Evolutionary conservation across 495 filamentous ascomycete genomes (phyloP).

Genomic region (Penicillium lagena): DNA sequence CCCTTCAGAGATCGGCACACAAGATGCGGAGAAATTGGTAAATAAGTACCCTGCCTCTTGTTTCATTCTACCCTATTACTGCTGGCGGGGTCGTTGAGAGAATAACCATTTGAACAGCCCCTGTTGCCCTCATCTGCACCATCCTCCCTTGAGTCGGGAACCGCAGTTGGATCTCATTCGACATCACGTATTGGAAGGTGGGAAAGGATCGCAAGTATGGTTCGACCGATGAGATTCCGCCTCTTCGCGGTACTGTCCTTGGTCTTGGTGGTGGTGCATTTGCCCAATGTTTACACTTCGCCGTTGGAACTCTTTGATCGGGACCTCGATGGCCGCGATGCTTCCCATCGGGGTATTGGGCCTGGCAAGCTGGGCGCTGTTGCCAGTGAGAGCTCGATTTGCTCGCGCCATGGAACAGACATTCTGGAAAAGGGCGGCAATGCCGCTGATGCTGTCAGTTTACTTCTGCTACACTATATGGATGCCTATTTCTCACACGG

Average conservation of each 20-base stretch:
- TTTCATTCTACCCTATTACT: neutral
- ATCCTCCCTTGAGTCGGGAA: no score
- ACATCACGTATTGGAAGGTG: no score
- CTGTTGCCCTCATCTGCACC: no score
- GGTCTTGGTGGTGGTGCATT: constrained; percentile 14
- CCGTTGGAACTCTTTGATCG: constrained; percentile 13
- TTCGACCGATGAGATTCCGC: neutral
- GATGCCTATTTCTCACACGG: neutral
- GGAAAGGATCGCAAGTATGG: neutral
- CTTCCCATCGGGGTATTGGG: constrained; percentile 3
- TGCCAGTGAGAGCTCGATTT: constrained; percentile 70
- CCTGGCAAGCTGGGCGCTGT: constrained; percentile 59
- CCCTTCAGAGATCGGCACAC: constrained; percentile 3
- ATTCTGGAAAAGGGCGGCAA: constrained; percentile 65
- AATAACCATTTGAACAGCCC: neutral
- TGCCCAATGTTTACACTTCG: constrained; percentile 17
- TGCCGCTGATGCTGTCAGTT: constrained; percentile 62
- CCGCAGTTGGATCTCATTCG: no score
- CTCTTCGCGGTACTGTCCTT: constrained; percentile 12
- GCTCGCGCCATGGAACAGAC: constrained; percentile 69
- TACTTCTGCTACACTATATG: neutral
- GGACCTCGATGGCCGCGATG: neutral
- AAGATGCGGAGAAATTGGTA: constrained; percentile 35
- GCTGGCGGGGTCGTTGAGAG: neutral
- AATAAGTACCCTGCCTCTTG: constrained; percentile 3